Evolutionary conservation across 108 stramenopile genomes (phyloP).

Genomic region (Nitzschia palea): DNA sequence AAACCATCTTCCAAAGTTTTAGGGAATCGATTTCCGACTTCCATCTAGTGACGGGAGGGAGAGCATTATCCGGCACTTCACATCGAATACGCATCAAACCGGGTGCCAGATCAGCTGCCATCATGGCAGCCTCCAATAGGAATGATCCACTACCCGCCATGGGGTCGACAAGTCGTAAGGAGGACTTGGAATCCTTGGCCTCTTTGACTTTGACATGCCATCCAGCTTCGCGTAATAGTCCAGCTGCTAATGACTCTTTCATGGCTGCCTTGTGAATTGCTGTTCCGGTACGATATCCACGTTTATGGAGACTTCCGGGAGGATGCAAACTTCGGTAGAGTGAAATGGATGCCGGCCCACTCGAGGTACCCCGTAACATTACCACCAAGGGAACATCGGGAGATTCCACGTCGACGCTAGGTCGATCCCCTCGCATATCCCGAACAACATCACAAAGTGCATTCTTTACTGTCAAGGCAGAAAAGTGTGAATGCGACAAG

Average conservation of each 20-base stretch:
- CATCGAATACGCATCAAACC: constrained; percentile 65
- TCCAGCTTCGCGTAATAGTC: constrained; percentile 66
- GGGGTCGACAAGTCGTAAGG: constrained; percentile 61
- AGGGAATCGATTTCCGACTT: constrained; percentile 37
- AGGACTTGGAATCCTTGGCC: constrained; percentile 26
- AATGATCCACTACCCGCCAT: constrained; percentile 84
- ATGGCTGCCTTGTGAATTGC: constrained; percentile 77
- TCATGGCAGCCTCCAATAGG: constrained; percentile 71
- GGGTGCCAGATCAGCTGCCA: constrained; percentile 79
- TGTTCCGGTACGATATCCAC: constrained; percentile 56
- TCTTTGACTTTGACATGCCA: constrained; percentile 52
- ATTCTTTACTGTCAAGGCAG: constrained; percentile 80
- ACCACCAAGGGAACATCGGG: constrained; percentile 78
- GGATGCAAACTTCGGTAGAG: constrained; percentile 72
- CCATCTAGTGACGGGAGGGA: constrained; percentile 75
- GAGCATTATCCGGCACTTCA: constrained; percentile 45
- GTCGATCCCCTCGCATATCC: constrained; percentile 66
- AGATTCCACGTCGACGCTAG: constrained; percentile 68
- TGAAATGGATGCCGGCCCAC: constrained; percentile 46
- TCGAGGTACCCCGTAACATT: constrained; percentile 40
- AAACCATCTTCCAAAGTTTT: constrained; percentile 55
- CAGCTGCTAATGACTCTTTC: constrained; percentile 84
- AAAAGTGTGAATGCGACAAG: constrained; percentile 77
- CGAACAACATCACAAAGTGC: constrained; percentile 74
- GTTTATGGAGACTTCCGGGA: constrained; percentile 62